phyloP scores from a whole-genome alignment of 169 alveolate genomes.

The Hammondia hammondi region DNA sequence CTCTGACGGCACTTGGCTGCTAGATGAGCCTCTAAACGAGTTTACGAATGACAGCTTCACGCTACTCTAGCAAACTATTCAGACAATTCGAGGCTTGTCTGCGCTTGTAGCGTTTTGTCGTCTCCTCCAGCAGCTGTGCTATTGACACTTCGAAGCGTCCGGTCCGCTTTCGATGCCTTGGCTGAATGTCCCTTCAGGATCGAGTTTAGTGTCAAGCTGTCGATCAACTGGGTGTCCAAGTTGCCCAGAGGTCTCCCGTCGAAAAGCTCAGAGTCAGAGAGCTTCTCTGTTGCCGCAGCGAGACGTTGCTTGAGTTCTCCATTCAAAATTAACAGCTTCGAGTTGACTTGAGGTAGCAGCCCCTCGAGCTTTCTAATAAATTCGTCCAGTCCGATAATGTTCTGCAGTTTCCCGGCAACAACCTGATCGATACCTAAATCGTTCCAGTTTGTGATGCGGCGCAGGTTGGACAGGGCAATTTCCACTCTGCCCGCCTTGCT shows the following conservation, averaged over 20 bases:
- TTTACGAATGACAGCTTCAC: too few species aligned
- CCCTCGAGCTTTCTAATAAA: neutral
- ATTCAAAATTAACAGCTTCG: neutral
- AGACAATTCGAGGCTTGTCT: too few species aligned
- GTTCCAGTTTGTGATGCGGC: constrained; percentile 15
- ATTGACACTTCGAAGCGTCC: too few species aligned
- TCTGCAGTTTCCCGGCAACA: constrained; percentile 6
- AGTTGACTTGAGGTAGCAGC: neutral
- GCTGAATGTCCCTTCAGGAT: neutral
- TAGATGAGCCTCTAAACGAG: too few species aligned
- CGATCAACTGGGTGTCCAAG: neutral
- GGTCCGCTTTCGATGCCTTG: too few species aligned
- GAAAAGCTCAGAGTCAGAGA: neutral
- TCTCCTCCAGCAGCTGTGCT: too few species aligned
- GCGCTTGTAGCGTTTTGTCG: too few species aligned
- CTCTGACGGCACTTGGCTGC: too few species aligned
- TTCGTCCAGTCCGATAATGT: neutral
- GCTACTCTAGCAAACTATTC: too few species aligned
- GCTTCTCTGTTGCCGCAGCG: neutral
- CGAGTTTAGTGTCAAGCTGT: neutral
- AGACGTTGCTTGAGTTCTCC: neutral
- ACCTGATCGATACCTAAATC: constrained; percentile 4
- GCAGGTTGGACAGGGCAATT: neutral
- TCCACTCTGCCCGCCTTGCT: neutral
- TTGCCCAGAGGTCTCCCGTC: neutral